Percentiles rank a stretch among this genome's conserved stretches.
phyloP scores from a whole-genome alignment of 2,329 filamentous ascomycete genomes.

The Aureobasidium musti region DNA sequence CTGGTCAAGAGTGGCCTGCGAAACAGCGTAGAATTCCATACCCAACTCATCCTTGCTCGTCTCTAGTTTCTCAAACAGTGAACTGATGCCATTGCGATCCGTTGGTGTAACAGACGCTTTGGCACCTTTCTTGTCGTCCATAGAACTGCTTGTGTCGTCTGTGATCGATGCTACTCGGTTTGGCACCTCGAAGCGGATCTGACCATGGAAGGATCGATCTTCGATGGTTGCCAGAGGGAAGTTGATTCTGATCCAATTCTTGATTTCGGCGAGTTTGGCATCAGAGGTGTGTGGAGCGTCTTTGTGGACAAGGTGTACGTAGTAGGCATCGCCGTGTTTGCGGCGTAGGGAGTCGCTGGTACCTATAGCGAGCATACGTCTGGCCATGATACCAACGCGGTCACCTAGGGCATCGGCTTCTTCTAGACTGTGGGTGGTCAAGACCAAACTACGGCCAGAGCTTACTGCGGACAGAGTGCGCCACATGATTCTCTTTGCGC shows the following conservation, averaged over 20 bases:
- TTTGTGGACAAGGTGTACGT: slow-evolving; percentile 77
- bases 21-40: slow-evolving; percentile 83
- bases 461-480: slow-evolving; percentile 73
- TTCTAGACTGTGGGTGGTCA: slow-evolving; percentile 95
- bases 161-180: slow-evolving; percentile 37
- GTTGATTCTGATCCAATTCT: slow-evolving; percentile 62
- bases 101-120: slow-evolving; percentile 21
- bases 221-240: slow-evolving; percentile 70
- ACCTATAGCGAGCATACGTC: slow-evolving; percentile 81
- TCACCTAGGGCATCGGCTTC: slow-evolving; percentile 87
- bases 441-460: slow-evolving; percentile 74
- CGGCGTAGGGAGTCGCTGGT: slow-evolving; percentile 70
- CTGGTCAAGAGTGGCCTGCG: slow-evolving; percentile 83
- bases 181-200: slow-evolving; percentile 80
- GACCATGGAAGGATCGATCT: slow-evolving; percentile 76
- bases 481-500: slow-evolving; percentile 93
- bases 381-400: slow-evolving; percentile 81
- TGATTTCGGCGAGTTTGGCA: slow-evolving; percentile 67
- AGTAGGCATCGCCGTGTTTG: slow-evolving; percentile 74
- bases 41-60: slow-evolving; percentile 67
- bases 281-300: slow-evolving; percentile 71
- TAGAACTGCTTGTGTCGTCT: slow-evolving; percentile 28
- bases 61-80: slow-evolving; percentile 72
- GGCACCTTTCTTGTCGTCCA: slow-evolving; percentile 25
- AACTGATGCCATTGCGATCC: slow-evolving; percentile 54